phyloP scores from a whole-genome alignment of 1,284 basidiomycete species.

The Bondarzewia mesenterica region DNA sequence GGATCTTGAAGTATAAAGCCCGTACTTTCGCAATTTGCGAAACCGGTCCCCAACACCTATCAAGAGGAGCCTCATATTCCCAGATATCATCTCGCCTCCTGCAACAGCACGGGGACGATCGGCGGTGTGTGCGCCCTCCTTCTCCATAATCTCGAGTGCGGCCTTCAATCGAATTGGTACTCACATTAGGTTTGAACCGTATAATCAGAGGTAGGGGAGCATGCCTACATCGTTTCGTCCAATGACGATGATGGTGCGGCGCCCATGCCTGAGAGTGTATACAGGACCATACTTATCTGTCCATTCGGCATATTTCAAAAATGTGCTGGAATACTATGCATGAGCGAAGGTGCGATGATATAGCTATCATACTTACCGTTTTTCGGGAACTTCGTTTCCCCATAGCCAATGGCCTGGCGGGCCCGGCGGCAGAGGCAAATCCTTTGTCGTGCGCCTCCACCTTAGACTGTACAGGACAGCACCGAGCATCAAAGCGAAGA shows the following conservation, averaged over 20 bases:
- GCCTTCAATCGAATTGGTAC: constrained; percentile 11
- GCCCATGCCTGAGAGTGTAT: constrained; percentile 25
- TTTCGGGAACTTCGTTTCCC: constrained; percentile 5
- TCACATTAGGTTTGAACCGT: not conserved
- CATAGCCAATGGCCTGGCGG: constrained; percentile 11
- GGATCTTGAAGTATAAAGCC: not conserved
- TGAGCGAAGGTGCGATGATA: not conserved
- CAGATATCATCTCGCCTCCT: constrained; percentile 19
- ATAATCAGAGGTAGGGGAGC: not conserved
- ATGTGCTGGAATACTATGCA: not conserved
- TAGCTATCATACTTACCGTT: not conserved
- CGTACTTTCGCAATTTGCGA: constrained; percentile 18
- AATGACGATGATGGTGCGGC: constrained; percentile 24
- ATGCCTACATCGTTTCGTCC: constrained; percentile 23
- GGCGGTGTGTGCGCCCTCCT: constrained; percentile 19
- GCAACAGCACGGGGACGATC: constrained; percentile 18
- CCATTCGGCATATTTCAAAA: constrained; percentile 23
- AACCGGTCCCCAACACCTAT: constrained; percentile 15
- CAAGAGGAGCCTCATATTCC: constrained; percentile 17
- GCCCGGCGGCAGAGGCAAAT: constrained; percentile 6
- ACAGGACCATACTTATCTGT: constrained; percentile 30
- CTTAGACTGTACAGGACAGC: not conserved
- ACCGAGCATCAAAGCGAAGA: not conserved
- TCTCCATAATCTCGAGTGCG: constrained; percentile 23
- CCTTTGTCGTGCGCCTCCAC: not conserved